Evolutionary conservation across 495 filamentous ascomycete genomes (phyloP).

Genomic region (Aspergillus biplanus): DNA sequence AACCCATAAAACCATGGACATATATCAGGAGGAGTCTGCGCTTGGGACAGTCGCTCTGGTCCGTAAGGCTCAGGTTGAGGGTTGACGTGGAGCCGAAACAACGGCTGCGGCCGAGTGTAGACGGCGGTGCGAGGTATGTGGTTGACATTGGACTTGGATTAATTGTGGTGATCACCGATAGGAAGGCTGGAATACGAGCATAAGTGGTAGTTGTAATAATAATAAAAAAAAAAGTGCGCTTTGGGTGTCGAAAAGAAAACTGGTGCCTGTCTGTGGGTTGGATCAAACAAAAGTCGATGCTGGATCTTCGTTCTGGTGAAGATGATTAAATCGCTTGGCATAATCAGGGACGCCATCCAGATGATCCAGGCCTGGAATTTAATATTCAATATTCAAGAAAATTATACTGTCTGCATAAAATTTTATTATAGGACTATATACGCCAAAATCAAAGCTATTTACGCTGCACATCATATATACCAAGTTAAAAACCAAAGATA

Average conservation of each 20-base stretch:
- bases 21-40: constrained; percentile 78
- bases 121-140: not conserved
- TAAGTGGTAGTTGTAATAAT: not conserved
- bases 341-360: too few relatives aligned
- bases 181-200: not conserved
- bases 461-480: not conserved
- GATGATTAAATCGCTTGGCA: too few relatives aligned
- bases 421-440: not conserved
- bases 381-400: not conserved
- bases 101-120: not conserved
- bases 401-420: not conserved
- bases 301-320: too few relatives aligned
- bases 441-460: not conserved
- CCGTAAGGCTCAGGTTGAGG: constrained; percentile 1
- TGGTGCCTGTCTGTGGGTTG: too few relatives aligned
- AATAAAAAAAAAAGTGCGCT: too few relatives aligned
- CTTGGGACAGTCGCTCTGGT: constrained; percentile 19
- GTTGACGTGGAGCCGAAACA: constrained; percentile 4
- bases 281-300: too few relatives aligned
- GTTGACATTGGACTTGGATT: not conserved
- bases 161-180: not conserved
- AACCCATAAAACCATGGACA: constrained; percentile 93
- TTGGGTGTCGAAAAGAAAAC: too few relatives aligned
- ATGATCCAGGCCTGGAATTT: too few relatives aligned
- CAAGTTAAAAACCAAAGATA: not conserved